Evolutionary conservation across 305 asterid genomes (phyloP).

Genomic region (Solanum hybrid): DNA sequence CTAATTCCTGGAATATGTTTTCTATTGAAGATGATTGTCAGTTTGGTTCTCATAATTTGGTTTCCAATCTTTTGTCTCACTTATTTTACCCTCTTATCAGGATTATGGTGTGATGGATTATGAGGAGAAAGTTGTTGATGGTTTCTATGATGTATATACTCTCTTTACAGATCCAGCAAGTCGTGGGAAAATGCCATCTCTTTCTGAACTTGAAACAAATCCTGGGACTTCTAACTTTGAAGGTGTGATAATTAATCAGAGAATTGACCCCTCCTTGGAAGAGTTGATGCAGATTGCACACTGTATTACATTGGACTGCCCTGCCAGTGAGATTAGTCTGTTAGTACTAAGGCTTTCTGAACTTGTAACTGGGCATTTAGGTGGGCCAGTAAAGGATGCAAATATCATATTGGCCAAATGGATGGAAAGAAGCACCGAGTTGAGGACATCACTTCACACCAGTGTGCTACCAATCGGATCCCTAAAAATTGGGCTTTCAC

Average conservation of each 20-base stretch:
- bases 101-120: conserved; percentile 82
- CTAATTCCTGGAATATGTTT: background rate
- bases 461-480: conserved; percentile 88
- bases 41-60: background rate
- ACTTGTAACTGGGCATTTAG: conserved; percentile 88
- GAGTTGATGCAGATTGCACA: conserved; percentile 89
- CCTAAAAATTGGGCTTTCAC: conserved; percentile 76
- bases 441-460: conserved; percentile 90
- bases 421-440: conserved; percentile 78
- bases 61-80: background rate
- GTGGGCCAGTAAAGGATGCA: conserved; percentile 95
- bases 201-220: conserved; percentile 69
- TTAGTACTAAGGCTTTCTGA: conserved; percentile 86
- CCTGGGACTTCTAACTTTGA: conserved; percentile 67
- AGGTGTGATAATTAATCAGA: conserved; percentile 73
- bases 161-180: conserved; percentile 53
- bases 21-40: background rate
- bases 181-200: conserved; percentile 93
- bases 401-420: conserved; percentile 66
- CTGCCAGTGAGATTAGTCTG: conserved; percentile 46
- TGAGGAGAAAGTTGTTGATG: conserved; percentile 90
- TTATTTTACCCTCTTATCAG: conserved; percentile 25
- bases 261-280: conserved; percentile 81
- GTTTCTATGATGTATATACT: conserved; percentile 85
- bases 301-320: conserved; percentile 68